Percentiles rank a stretch among this genome's conserved stretches.
Conservation (phyloP, 208 protist genomes). For the Trypanosoma rangeli region DNA sequence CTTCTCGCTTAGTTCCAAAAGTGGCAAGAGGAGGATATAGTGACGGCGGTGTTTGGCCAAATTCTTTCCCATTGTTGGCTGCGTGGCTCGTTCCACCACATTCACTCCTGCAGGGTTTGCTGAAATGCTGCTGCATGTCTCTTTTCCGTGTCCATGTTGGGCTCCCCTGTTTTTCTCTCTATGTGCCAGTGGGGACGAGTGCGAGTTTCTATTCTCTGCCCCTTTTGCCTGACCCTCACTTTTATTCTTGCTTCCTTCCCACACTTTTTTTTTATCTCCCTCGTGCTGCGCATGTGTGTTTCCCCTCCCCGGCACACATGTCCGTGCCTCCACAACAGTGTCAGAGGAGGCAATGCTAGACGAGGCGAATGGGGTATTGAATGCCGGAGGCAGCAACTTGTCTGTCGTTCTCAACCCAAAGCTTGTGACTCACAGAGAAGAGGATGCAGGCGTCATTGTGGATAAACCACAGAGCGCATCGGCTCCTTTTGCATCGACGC, state of each 20-base stretch:
- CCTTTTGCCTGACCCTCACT: neutral
- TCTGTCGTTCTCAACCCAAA: constrained; percentile 40
- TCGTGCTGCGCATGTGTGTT: neutral
- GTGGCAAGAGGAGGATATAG: neutral
- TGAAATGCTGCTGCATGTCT: no score
- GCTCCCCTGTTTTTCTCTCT: no score
- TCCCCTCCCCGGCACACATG: neutral
- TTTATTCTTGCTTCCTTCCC: neutral
- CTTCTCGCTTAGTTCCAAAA: no score
- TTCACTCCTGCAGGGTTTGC: neutral
- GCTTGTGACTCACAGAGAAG: constrained; percentile 48
- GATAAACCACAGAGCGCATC: neutral
- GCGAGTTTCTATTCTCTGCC: no score
- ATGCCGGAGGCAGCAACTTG: neutral
- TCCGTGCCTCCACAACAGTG: neutral
- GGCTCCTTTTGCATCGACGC: neutral
- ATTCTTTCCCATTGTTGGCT: neutral
- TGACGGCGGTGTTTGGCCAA: neutral
- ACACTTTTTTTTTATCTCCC: neutral
- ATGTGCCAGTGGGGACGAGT: no score
- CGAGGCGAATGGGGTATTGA: neutral
- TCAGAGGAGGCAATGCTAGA: neutral
- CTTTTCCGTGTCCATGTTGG: no score
- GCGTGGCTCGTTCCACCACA: neutral
- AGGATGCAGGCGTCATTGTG: constrained; percentile 1